Conservation (phyloP, 202 grass and related monocot species). For the Dendrocalamus latiflorus region DNA sequence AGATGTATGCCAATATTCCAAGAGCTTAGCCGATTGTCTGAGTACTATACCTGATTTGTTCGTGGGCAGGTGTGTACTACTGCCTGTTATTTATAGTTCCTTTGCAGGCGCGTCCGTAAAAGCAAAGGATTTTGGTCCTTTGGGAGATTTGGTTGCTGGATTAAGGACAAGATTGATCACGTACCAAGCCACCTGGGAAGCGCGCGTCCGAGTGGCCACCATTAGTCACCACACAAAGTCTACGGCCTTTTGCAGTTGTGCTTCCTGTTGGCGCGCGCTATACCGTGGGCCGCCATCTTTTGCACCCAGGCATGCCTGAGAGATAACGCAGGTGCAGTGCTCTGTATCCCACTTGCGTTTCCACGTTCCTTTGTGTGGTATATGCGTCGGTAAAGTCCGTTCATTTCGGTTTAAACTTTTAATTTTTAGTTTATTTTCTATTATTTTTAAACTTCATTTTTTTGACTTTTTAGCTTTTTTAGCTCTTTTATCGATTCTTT, state of each 20-base stretch:
- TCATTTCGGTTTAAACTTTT: too few relatives aligned
- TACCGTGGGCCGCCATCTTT: too few relatives aligned
- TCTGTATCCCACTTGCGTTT: not conserved
- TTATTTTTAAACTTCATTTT: too few relatives aligned
- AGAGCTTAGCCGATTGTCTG: not conserved
- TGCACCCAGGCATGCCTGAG: too few relatives aligned
- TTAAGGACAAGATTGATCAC: not conserved
- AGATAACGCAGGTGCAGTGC: too few relatives aligned
- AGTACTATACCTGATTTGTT: not conserved
- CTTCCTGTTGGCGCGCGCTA: too few relatives aligned
- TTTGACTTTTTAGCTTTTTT: too few relatives aligned
- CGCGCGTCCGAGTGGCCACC: constrained; percentile 22
- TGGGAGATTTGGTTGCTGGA: not conserved
- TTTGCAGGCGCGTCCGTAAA: not conserved
- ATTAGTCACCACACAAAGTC: not conserved
- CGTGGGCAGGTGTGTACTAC: not conserved
- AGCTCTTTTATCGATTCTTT: too few relatives aligned
- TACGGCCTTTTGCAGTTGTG: too few relatives aligned
- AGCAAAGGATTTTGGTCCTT: not conserved
- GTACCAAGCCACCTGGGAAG: not conserved
- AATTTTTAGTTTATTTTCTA: fast-evolving
- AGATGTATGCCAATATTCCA: not conserved
- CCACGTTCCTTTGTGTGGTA: too few relatives aligned
- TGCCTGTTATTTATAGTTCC: constrained; percentile 16
- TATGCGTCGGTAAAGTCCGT: too few relatives aligned